These are phyloP conservation scores for Avena atlantica DNA, from an alignment of 176 grass and related monocot genomes.

Conservation along the genomic window DNA sequence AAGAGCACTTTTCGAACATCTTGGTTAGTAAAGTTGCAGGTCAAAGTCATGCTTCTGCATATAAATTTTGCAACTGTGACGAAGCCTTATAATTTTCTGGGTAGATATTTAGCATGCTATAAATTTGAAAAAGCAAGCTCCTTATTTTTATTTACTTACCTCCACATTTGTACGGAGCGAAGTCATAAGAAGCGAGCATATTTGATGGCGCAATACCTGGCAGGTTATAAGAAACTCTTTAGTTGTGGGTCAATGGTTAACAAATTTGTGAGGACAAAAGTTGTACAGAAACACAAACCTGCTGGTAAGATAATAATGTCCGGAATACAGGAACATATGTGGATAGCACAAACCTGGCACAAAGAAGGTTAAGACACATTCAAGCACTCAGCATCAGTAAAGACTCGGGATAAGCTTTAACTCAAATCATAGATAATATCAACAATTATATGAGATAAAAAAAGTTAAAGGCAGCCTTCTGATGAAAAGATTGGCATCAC, in stretches of 20 bases:
- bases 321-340: constrained; percentile 87
- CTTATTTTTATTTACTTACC: constrained; percentile 57
- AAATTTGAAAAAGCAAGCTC: constrained; percentile 9
- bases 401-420: constrained; percentile 20
- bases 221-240: constrained; percentile 43
- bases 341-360: constrained; percentile 86
- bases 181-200: constrained; percentile 99
- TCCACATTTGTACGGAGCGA: constrained; percentile 94
- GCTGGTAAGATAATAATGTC: constrained; percentile 79
- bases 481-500: constrained; percentile 3
- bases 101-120: constrained; percentile 10
- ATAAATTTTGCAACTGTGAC: neutral
- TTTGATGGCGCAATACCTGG: constrained; percentile 92
- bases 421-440: constrained; percentile 17
- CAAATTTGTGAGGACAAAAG: constrained; percentile 30
- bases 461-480: neutral
- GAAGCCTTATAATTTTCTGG: constrained; percentile 27
- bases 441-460: constrained; percentile 9
- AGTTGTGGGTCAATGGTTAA: constrained; percentile 39
- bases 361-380: constrained; percentile 41
- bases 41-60: constrained; percentile 11
- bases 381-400: neutral
- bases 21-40: constrained; percentile 22
- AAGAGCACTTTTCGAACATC: constrained; percentile 18
- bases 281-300: constrained; percentile 61